These are phyloP conservation scores for Coemansia brasiliensis DNA, from an alignment of 192 early-diverging fungal species.

Conservation along the genomic window DNA sequence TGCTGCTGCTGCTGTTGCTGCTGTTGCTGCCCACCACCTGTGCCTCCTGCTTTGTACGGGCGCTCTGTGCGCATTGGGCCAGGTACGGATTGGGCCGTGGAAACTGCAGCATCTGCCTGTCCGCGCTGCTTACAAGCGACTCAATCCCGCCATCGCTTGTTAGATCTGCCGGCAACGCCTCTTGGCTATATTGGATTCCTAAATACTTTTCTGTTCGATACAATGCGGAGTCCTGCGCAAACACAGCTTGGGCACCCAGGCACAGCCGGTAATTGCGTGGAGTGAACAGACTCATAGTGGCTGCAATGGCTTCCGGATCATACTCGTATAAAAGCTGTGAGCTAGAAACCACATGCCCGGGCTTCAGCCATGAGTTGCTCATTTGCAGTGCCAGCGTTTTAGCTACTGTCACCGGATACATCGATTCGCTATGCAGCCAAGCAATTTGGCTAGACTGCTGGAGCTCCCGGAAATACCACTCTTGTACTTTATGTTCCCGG, in stretches of 20 bases:
- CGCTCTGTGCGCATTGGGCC: not conserved
- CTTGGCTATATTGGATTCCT: slow-evolving; percentile 65
- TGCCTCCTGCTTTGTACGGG: too few species aligned
- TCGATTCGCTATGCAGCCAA: not conserved
- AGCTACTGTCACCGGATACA: not conserved
- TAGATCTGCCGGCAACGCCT: slow-evolving; percentile 24
- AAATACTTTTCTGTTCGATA: slow-evolving; percentile 68
- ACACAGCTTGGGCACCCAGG: slow-evolving; percentile 25
- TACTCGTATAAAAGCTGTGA: slow-evolving; percentile 5
- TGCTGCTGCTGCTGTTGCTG: too few species aligned
- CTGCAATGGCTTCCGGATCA: not conserved
- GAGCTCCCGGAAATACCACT: slow-evolving; percentile 40
- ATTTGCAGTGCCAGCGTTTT: not conserved
- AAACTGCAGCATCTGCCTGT: slow-evolving; percentile 1
- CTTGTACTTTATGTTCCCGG: not conserved
- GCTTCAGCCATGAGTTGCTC: slow-evolving; percentile 3
- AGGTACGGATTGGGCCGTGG: slow-evolving; percentile 2
- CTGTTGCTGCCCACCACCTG: too few species aligned
- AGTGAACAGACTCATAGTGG: slow-evolving; percentile 30
- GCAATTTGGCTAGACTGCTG: not conserved
- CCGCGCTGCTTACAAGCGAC: slow-evolving; percentile 1
- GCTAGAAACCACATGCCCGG: slow-evolving; percentile 10
- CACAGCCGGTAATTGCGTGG: slow-evolving; percentile 60
- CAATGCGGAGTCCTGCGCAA: not conserved
- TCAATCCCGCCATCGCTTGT: not conserved